Conservation (phyloP, 768 basidiomycete genomes). For the Pleurotus platypus region DNA sequence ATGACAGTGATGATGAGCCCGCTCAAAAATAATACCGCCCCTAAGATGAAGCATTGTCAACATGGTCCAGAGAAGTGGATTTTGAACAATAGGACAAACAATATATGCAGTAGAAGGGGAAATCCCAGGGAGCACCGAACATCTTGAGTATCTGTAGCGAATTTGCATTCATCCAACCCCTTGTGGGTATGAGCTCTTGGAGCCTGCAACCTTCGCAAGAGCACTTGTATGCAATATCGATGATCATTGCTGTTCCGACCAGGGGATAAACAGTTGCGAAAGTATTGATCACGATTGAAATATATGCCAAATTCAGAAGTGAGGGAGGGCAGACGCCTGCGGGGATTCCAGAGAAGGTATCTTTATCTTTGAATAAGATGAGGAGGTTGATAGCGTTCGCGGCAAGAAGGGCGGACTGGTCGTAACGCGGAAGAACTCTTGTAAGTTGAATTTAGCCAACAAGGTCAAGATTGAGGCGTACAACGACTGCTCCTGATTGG, state of each 20-base stretch:
- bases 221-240: background rate
- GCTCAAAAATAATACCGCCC: background rate
- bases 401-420: background rate
- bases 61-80: background rate
- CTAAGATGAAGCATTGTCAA: background rate
- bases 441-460: background rate
- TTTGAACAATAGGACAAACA: background rate
- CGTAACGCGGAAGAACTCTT: background rate
- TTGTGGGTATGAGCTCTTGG: background rate
- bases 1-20: background rate
- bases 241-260: background rate
- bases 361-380: background rate
- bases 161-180: background rate
- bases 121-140: background rate
- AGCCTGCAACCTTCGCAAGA: background rate
- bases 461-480: background rate
- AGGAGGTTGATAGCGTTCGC: background rate
- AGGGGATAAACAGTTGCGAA: background rate
- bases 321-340: background rate
- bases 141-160: background rate
- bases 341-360: background rate
- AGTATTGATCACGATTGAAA: background rate
- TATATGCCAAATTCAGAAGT: background rate
- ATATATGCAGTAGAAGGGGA: background rate
- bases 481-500: background rate